Evolutionary conservation across 2,329 filamentous ascomycete genomes (phyloP), one percentile per base, ranked within the genome.

Genomic region (Diaporthe ilicicola): DNA sequence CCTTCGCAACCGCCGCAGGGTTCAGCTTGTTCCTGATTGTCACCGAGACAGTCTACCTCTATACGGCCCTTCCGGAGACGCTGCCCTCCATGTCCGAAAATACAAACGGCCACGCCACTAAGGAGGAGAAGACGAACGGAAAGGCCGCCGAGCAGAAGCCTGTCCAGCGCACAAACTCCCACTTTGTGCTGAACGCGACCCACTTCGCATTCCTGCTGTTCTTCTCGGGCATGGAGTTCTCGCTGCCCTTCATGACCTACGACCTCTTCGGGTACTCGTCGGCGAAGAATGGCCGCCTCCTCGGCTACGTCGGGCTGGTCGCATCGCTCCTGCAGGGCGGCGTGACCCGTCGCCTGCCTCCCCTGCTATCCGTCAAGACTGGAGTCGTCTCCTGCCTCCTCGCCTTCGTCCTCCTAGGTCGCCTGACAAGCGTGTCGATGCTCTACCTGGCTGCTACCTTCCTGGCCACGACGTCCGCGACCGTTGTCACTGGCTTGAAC

Each of bases 141-240:
- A 44, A 78, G 71, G 70, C 77, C 70, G 69, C 75, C 13, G 76
- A 76, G 65, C 65, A 70, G n/a, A 74, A 75, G 27, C 65, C 75
- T 2, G 71, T 81, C 29, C 82, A 83, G 76, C 86, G 92, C 70
- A 97, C 94, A 3, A 98, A 98, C 82, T 94, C 92, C 4, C 94
- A 96, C 75, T 83, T 89, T 37, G 80, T 97, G 15, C 90, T 99
- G 56, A 98, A 98, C 79, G 83, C 92, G 1, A 91, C 94, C 0
- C 96, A 99, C 81, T 92, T 98, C 78, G 84, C 92, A 56, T 99
- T 99, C 81, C 90, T 99, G 72, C 90, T 99, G 15, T 97, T 97
- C 82, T 99, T 99, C 83, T 97, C 94, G 2, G 96, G 96, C 72
- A 95, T 73, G 92, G 96, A 99, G 80, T 98, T 97, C 81, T 97